Evolutionary conservation across 2,329 filamentous ascomycete species (phyloP).

Genomic region (Mollisia scopiformis): DNA sequence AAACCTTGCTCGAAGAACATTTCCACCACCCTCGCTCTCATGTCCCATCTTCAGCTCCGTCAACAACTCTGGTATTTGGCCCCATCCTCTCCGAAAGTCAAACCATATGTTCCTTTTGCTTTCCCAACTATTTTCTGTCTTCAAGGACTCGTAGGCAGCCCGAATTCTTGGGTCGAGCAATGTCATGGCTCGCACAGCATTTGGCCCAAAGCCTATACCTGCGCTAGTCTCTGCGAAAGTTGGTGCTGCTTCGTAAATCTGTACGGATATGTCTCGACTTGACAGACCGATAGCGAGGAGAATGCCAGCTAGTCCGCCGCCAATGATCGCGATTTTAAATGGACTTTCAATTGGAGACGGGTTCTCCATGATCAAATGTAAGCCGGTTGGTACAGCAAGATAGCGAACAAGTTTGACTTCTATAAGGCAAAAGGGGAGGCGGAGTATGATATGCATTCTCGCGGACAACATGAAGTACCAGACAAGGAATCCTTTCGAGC

Average conservation of each 20-base stretch:
- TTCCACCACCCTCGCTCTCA: background rate
- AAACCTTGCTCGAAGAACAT: constrained; percentile 10
- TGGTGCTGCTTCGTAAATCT: constrained; percentile 26
- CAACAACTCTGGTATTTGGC: constrained; percentile 16
- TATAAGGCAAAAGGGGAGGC: no score
- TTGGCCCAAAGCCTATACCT: constrained; percentile 26
- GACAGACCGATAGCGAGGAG: constrained; percentile 24
- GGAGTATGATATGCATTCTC: no score
- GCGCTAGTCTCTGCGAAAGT: constrained; percentile 28
- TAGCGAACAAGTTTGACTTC: no score
- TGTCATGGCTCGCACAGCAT: constrained; percentile 22
- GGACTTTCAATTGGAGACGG: background rate
- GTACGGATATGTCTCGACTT: constrained; percentile 10
- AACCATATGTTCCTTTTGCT: constrained; percentile 12
- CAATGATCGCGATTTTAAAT: constrained; percentile 23
- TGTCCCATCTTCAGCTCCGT: constrained; percentile 1
- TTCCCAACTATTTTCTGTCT: background rate
- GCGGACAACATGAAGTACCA: no score
- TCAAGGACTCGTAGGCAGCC: constrained; percentile 15
- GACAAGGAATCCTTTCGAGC: no score
- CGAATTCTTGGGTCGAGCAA: constrained; percentile 16
- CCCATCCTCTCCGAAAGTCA: constrained; percentile 3
- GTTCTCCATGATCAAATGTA: no score
- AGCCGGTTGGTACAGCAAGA: no score
- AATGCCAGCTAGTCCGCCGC: constrained; percentile 27